Conservation (phyloP, 176 grass and related monocot genomes). For the Eremochloa ophiuroides region DNA sequence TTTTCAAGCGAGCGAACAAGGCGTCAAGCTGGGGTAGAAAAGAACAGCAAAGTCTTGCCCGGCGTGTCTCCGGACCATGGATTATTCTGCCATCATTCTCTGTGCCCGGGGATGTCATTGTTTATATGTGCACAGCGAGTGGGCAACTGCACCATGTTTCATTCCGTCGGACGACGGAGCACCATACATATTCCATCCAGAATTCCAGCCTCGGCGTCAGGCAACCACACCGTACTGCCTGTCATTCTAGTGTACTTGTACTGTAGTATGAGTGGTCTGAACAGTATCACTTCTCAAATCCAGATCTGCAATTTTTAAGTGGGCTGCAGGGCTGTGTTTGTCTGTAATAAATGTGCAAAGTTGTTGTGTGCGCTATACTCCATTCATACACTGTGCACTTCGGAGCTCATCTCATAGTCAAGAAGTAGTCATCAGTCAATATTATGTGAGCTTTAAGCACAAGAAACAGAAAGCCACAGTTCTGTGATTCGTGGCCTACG, state of each 20-base stretch:
- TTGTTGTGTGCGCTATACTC: not conserved
- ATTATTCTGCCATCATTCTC: slow-evolving; percentile 34
- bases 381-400: not conserved
- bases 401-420: not conserved
- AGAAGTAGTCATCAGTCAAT: slow-evolving; percentile 3
- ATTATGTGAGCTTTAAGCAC: not conserved
- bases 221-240: not conserved
- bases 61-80: slow-evolving; percentile 29
- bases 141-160: not conserved
- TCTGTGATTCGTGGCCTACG: slow-evolving; percentile 19
- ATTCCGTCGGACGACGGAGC: not conserved
- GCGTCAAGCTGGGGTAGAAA: too few species aligned
- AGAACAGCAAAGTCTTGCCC: slow-evolving; percentile 23
- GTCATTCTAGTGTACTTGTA: not conserved
- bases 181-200: not conserved
- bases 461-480: not conserved
- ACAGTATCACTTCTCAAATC: not conserved
- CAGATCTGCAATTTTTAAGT: not conserved
- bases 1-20: too few species aligned
- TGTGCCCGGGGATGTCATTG: slow-evolving; percentile 2
- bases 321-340: not conserved
- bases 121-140: not conserved
- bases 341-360: not conserved
- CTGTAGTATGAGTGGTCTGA: not conserved
- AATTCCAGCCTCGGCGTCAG: slow-evolving; percentile 14